phyloP scores from a whole-genome alignment of 2,329 filamentous ascomycete genomes.

The Dactylellina drechsleri region DNA sequence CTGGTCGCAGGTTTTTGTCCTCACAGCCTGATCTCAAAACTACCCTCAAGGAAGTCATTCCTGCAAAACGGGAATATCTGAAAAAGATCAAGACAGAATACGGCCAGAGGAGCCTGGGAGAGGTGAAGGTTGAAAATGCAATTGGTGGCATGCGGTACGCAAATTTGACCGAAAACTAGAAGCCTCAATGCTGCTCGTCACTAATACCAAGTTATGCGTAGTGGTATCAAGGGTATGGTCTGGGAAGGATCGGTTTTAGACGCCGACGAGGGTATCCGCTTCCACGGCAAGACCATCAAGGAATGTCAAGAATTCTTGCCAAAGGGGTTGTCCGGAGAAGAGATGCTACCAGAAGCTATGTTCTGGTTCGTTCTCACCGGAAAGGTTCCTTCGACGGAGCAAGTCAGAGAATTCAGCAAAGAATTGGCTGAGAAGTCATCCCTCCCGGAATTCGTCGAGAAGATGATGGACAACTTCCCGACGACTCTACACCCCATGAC shows the following conservation, averaged over 20 bases:
- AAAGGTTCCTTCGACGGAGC: conserved; percentile 82
- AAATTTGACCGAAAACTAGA: neutral
- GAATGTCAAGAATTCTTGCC: conserved; percentile 94
- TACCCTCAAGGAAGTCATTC: conserved; percentile 83
- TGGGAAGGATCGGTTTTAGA: conserved; percentile 99
- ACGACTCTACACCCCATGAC: conserved; percentile 96
- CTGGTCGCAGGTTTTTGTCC: conserved; percentile 62
- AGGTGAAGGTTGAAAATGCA: conserved; percentile 92
- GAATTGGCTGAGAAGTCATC: conserved; percentile 86
- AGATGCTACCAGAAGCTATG: conserved; percentile 99
- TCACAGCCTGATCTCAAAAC: conserved; percentile 90
- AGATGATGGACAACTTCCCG: conserved; percentile 90
- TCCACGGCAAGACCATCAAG: conserved; percentile 97
- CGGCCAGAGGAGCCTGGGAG: conserved; percentile 82
- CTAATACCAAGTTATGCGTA: conserved; percentile 58
- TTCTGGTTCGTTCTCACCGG: conserved; percentile 98
- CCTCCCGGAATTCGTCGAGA: conserved; percentile 82
- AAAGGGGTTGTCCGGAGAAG: conserved; percentile 88
- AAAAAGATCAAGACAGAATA: conserved; percentile 88
- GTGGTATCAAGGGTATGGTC: conserved; percentile 93
- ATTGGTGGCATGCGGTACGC: conserved; percentile 88
- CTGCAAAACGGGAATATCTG: conserved; percentile 89
- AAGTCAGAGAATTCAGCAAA: conserved; percentile 83
- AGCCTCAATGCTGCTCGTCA: neutral
- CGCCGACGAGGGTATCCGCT: conserved; percentile 95